A percentile compares a stretch with the other conserved stretches of the same genome.
These are phyloP conservation scores for Exserohilum rostratum DNA, from an alignment of 2,329 filamentous ascomycete genomes.

Conservation along the genomic window DNA sequence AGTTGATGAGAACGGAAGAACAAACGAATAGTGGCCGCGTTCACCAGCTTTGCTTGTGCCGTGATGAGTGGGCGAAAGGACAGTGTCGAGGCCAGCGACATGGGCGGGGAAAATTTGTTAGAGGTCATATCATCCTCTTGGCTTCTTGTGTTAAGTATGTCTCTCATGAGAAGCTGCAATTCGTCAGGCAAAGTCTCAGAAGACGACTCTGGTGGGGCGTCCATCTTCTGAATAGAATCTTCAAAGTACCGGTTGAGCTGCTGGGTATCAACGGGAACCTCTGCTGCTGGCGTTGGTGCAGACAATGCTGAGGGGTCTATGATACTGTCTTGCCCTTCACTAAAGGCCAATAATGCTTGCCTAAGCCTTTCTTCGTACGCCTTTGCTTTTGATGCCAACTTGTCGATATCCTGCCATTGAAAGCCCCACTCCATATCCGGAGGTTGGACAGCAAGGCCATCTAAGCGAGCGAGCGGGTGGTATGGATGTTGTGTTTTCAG, in stretches of 20 bases:
- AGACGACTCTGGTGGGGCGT: conserved; percentile 26
- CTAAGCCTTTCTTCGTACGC: conserved; percentile 56
- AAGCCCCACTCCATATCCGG: conserved; percentile 72
- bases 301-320: neutral
- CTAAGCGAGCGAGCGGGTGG: conserved; percentile 68
- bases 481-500: conserved; percentile 72
- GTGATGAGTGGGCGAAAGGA: conserved; percentile 77
- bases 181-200: conserved; percentile 32
- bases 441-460: conserved; percentile 57
- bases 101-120: conserved; percentile 57
- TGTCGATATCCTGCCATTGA: conserved; percentile 71
- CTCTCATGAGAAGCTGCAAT: conserved; percentile 30
- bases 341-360: conserved; percentile 37
- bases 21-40: conserved; percentile 74
- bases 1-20: conserved; percentile 78
- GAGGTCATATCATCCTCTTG: neutral
- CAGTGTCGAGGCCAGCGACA: conserved; percentile 65
- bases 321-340: conserved; percentile 1
- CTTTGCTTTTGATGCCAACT: conserved; percentile 65
- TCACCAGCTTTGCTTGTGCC: conserved; percentile 77
- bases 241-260: conserved; percentile 35
- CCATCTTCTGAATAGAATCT: conserved; percentile 32
- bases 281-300: neutral
- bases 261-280: neutral
- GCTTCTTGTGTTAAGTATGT: conserved; percentile 17